phyloP scores from a whole-genome alignment of 371 early-diverging fungal genomes.

The Gilbertella persicaria region DNA sequence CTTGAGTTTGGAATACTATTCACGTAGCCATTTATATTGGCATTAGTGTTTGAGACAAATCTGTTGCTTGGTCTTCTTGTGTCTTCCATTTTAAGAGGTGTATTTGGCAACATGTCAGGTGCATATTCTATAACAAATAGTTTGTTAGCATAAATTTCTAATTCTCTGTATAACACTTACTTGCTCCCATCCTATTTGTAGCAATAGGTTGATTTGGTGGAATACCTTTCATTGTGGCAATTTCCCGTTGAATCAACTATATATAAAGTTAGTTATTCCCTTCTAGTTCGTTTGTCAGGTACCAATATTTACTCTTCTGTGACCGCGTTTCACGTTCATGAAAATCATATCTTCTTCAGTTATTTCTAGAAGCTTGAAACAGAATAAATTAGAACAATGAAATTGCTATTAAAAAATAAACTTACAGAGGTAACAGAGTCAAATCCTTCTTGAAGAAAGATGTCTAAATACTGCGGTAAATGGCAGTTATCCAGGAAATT shows the following conservation, averaged over 20 bases:
- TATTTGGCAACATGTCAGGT: background rate
- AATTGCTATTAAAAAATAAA: background rate
- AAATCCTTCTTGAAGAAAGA: conserved; percentile 39
- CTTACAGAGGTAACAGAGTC: conserved; percentile 41
- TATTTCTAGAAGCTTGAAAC: conserved; percentile 36
- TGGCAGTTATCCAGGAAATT: conserved; percentile 25
- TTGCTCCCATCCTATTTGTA: conserved; percentile 21
- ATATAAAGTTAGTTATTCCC: background rate
- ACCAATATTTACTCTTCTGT: conserved; percentile 42
- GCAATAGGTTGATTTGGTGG: conserved; percentile 28
- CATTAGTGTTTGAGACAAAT: background rate
- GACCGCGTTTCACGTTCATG: conserved; percentile 50
- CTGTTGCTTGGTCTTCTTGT: background rate
- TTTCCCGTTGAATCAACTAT: conserved; percentile 50
- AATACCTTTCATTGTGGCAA: conserved; percentile 42
- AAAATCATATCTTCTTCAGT: conserved; percentile 42
- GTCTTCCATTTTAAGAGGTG: conserved; percentile 8
- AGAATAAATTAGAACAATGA: conserved; percentile 10
- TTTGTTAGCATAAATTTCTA: background rate
- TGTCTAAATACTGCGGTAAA: conserved; percentile 33
- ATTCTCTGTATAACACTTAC: conserved; percentile 5
- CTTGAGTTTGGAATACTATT: background rate
- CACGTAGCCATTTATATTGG: background rate
- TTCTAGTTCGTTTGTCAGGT: background rate
- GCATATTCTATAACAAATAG: conserved; percentile 7